Evolutionary conservation across 2,329 filamentous ascomycete genomes (phyloP), one percentile per base, ranked within the genome.

Genomic region (Ophiocordyceps robertsii): DNA sequence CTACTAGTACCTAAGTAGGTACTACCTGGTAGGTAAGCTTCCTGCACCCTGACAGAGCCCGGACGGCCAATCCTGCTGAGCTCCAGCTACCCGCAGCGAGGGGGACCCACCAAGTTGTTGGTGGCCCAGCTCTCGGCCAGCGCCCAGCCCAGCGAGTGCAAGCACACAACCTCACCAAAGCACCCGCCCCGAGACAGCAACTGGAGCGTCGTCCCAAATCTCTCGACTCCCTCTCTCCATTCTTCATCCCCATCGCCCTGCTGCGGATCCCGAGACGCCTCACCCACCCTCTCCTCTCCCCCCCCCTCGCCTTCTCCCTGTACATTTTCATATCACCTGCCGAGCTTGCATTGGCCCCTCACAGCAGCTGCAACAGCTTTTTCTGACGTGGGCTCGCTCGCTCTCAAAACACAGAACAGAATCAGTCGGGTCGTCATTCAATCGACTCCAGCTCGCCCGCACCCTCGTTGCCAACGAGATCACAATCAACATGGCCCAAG

Each of bases 401-500:
- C 24, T 36, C 33, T 16, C 14, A 17, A 10, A 11, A 10, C 33
- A 4, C 16, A 17, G 3, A 6, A 36, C 33, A 36, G 16, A 36
- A 16, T 17, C 33, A 10, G 33, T 36, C 33, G 13, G 33, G 9
- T 16, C 6, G 5, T 17, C 33, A 48, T 47, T 51, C 42, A 47
- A 49, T 11, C n/a, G 3, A 17, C 42, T 40, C 40, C 47, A 21
- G 12, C 29, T 36, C 37, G 32, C 21, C 43, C 19, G 19, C 24
- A 38, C 27, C 27, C 32, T 33, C 37, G 45, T 41, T 38, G 46
- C 44, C 42, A 43, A 39, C 47, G 47, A 42, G n/a, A 47, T 30
- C 42, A 21, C 42, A 41, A 27, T 17, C 40, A 45, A 44, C 59
- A 82, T 82, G 73, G 67, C 75, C 65, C 50, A 50, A 50, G 63